Evolutionary conservation across 441 rosid species (phyloP).

Genomic region (Populus trichocarpa): DNA sequence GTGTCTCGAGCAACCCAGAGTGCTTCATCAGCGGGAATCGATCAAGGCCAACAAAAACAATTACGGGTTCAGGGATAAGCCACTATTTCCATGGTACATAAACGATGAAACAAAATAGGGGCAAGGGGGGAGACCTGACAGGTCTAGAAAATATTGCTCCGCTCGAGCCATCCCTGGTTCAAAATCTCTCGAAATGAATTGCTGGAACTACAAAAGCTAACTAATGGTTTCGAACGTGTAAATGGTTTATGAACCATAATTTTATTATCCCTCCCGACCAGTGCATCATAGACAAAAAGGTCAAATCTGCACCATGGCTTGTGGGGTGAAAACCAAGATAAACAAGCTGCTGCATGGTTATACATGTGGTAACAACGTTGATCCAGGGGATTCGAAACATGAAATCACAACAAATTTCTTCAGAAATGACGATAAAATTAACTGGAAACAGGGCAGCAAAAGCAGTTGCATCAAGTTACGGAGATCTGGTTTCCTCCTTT

Average conservation of each 20-base stretch:
- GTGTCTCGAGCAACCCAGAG: neutral
- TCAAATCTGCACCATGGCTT: neutral
- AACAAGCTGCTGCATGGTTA: neutral
- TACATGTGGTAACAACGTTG: neutral
- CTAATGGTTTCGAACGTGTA: neutral
- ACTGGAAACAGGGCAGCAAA: conserved; percentile 3
- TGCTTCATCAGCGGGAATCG: neutral
- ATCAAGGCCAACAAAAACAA: neutral
- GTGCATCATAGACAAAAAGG: neutral
- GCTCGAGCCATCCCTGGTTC: neutral
- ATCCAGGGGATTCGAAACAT: neutral
- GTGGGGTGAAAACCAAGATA: neutral
- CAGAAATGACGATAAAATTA: conserved; percentile 11
- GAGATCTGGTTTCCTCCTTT: conserved; percentile 32
- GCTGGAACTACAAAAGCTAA: neutral
- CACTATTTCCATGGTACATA: neutral
- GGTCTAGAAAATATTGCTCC: neutral
- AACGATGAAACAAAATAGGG: neutral
- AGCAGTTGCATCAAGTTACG: conserved; percentile 18
- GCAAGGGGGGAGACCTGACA: neutral
- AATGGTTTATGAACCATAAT: neutral
- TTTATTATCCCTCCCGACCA: neutral
- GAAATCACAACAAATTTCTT: neutral
- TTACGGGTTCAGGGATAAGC: neutral
- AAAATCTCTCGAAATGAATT: neutral